Conservation (phyloP, 768 basidiomycete genomes). For the Tylopilus rubrobrunneus region DNA sequence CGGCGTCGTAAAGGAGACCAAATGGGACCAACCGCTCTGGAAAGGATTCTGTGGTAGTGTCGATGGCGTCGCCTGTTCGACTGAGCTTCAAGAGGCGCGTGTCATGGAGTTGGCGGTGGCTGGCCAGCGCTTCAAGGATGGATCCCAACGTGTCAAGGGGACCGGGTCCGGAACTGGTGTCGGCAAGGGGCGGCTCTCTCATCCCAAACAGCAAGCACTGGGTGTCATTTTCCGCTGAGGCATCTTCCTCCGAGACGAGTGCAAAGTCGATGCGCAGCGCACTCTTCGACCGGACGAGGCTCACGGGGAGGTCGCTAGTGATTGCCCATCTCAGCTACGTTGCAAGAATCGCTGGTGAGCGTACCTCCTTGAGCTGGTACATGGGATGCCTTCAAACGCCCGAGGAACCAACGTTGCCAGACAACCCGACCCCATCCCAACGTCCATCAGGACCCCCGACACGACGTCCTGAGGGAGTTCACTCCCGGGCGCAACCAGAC, state of each 20-base stretch:
- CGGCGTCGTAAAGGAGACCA: constrained; percentile 19
- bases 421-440: neutral
- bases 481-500: neutral
- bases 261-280: constrained; percentile 10
- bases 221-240: neutral
- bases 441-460: constrained; percentile 7
- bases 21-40: constrained; percentile 28
- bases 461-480: constrained; percentile 11
- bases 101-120: constrained; percentile 9
- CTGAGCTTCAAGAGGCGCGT: constrained; percentile 9
- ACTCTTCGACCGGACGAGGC: neutral
- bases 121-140: constrained; percentile 15
- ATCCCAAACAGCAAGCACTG: constrained; percentile 20
- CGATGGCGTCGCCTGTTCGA: neutral
- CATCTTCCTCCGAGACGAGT: constrained; percentile 4
- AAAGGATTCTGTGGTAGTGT: neutral
- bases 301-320: constrained; percentile 4
- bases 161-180: neutral
- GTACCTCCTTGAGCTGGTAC: constrained; percentile 16
- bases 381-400: constrained; percentile 16
- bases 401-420: constrained; percentile 8
- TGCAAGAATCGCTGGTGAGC: neutral
- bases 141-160: neutral
- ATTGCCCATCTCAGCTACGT: constrained; percentile 3
- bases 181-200: neutral